A percentile compares a stretch with the other conserved stretches of the same genome.
Conservation (phyloP, 495 filamentous ascomycete genomes). For the Saxispiralis lemnorum region DNA sequence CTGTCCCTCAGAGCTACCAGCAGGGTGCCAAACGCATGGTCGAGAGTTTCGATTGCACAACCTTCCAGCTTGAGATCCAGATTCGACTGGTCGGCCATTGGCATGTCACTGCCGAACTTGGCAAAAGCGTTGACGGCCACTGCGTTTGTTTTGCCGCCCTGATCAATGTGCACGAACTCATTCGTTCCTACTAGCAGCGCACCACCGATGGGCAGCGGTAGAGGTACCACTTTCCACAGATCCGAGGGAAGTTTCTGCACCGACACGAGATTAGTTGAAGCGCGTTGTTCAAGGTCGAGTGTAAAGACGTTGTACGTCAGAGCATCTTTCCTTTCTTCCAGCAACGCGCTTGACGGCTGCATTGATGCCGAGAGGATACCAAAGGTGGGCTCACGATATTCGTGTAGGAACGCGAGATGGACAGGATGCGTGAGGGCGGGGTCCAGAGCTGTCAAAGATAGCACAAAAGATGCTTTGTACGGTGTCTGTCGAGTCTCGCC, state of each 20-base stretch:
- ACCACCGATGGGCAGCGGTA: constrained; percentile 75
- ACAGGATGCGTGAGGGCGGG: constrained; percentile 71
- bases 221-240: constrained; percentile 63
- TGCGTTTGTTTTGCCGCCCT: constrained; percentile 80
- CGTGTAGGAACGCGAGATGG: constrained; percentile 82
- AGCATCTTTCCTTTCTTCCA: constrained; percentile 64
- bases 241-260: constrained; percentile 76
- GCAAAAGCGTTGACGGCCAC: constrained; percentile 89
- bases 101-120: constrained; percentile 57
- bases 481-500: constrained; percentile 47
- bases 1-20: constrained; percentile 70
- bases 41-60: constrained; percentile 61
- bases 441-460: constrained; percentile 72
- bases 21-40: constrained; percentile 57
- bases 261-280: constrained; percentile 81
- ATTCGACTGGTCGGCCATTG: constrained; percentile 69
- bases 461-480: constrained; percentile 78
- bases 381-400: constrained; percentile 94
- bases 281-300: constrained; percentile 79
- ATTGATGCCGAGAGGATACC: constrained; percentile 69
- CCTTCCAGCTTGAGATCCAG: constrained; percentile 64
- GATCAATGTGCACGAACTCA: constrained; percentile 87
- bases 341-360: constrained; percentile 51
- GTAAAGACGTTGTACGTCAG: constrained; percentile 86
- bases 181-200: constrained; percentile 74